A percentile compares a stretch with the other conserved stretches of the same genome.
phyloP scores from a whole-genome alignment of 2,329 filamentous ascomycete genomes.

The Aspergillus felis region DNA sequence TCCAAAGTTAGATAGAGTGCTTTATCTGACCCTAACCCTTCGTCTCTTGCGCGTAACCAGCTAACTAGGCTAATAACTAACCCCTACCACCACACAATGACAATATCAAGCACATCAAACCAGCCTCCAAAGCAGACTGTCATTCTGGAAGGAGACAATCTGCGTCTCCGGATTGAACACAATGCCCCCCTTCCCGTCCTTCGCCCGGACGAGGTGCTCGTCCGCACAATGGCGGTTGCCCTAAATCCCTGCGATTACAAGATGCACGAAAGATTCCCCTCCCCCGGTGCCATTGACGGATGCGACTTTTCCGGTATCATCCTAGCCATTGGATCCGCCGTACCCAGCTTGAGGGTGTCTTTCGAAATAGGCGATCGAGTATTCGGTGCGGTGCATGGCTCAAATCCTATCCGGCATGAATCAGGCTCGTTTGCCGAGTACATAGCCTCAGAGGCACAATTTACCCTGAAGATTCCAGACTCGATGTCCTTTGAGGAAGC shows the following conservation, averaged over 20 bases:
- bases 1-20: too few relatives aligned
- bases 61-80: neutral
- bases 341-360: constrained; percentile 3
- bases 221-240: constrained; percentile 7
- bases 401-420: constrained; percentile 22
- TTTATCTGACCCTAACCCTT: too few relatives aligned
- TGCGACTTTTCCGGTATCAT: constrained; percentile 11
- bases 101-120: neutral
- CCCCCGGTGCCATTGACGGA: constrained; percentile 6
- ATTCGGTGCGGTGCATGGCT: constrained; percentile 30
- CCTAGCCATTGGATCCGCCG: constrained; percentile 3
- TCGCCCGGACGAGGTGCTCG: constrained; percentile 2
- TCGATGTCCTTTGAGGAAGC: constrained; percentile 27
- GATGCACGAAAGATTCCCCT: constrained; percentile 5
- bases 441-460: constrained; percentile 23
- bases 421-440: constrained; percentile 38
- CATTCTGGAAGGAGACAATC: neutral
- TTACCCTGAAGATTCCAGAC: constrained; percentile 29
- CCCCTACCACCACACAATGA: neutral
- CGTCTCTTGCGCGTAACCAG: too few relatives aligned
- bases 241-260: constrained; percentile 12
- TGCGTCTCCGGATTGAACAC: neutral
- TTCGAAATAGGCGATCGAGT: constrained; percentile 31
- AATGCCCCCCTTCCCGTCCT: constrained; percentile 5
- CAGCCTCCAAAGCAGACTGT: neutral